These are phyloP conservation scores for Wickerhamomyces subpelliculosus DNA, from an alignment of 805 yeast genomes.

Conservation along the genomic window DNA sequence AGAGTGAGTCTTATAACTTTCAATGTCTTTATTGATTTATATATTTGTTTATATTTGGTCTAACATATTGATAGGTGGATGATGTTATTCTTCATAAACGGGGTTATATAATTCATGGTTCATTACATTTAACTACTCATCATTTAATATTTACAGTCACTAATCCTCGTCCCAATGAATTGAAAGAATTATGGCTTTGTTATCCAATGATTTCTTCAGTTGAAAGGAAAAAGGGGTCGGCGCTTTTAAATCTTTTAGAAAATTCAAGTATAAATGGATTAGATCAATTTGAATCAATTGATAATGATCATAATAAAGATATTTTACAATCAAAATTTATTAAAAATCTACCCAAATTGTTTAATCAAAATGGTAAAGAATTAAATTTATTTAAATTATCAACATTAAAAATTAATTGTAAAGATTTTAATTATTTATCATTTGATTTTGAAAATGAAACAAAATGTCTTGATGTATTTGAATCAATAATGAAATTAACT, in stretches of 20 bases:
- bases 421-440: conserved; percentile 78
- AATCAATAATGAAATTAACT: conserved; percentile 61
- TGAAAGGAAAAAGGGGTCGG: conserved; percentile 50
- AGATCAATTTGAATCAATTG: conserved; percentile 4
- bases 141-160: conserved; percentile 56
- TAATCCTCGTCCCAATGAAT: conserved; percentile 19
- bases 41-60: too few relatives aligned
- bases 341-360: conserved; percentile 13
- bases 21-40: neutral
- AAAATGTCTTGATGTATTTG: conserved; percentile 65
- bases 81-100: conserved; percentile 50
- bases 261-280: conserved; percentile 15
- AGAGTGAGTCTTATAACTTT: conserved; percentile 26
- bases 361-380: conserved; percentile 17
- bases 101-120: conserved; percentile 50
- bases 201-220: conserved; percentile 75
- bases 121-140: conserved; percentile 66
- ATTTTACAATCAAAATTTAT: conserved; percentile 2
- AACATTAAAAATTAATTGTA: conserved; percentile 65
- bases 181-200: conserved; percentile 81
- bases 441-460: conserved; percentile 59
- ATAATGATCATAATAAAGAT: neutral
- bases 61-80: conserved; percentile 26
- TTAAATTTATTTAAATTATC: conserved; percentile 29
- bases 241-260: too few relatives aligned